Evolutionary conservation across 2,329 filamentous ascomycete genomes (phyloP), one percentile per base, ranked within the genome.

Genomic region (Rhytidhysteron rufulum): DNA sequence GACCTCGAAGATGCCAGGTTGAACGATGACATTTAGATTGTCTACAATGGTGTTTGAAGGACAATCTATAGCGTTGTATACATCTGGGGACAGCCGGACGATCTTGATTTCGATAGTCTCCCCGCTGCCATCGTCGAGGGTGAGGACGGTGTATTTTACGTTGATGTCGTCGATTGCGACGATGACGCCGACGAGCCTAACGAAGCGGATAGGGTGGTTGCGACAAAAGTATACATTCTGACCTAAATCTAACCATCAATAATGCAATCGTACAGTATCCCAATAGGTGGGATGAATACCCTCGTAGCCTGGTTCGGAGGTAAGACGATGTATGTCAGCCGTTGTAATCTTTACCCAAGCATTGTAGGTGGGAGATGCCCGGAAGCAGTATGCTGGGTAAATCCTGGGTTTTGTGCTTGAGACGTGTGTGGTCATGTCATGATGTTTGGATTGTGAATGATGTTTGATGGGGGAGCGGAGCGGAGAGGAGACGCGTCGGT

Each of bases 101-200:
- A 77, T 71, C 52, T 72, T 74, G 15, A 82, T 62, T 34, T 82
- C 78, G 40, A 83, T 68, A 4, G 68, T 78, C 1, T 66, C 67
- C 25, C 79, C 80, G 55, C 77, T 81, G 50, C 78, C 74, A 49
- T 84, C 80, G 56, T 84, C 80, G 9, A 84, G 49, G 1, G 71
- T 75, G 27, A 83, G 63, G 31, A 80, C 50, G 2, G 63, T 63
- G 47, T 66, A 72, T 40, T 55, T 64, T 9, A 50, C 24, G 18
- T 56, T 59, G 37, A 68, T 62, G 34, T 69, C 67, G 15, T 66
- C 58, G 44, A 75, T 66, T 4, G 68, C 68, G 20, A 71, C 65
- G 4, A 75, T 54, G 6, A 68, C 53, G 7, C 69, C 72, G 4
- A 72, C 65, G 6, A 75, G 48, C 25, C 68, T 60, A 13, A 74